These are phyloP conservation scores for Eutrema yunnanense DNA, from an alignment of 345 rosid species.

Conservation along the genomic window DNA sequence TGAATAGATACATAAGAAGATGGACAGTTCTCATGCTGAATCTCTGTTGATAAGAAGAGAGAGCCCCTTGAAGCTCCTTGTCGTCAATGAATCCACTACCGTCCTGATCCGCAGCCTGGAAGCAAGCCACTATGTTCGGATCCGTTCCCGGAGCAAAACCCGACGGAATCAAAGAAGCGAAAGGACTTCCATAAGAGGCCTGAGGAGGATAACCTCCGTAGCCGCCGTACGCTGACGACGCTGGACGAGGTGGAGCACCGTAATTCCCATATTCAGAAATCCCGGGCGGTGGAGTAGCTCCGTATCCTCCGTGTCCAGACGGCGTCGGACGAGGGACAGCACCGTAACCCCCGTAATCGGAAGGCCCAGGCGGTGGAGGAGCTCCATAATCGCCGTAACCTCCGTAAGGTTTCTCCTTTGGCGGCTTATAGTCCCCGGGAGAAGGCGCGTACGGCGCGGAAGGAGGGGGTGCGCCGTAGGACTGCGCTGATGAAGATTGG, in stretches of 20 bases:
- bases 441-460: constrained; percentile 40
- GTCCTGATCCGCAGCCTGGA: constrained; percentile 80
- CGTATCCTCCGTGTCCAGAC: constrained; percentile 29
- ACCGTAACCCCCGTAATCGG: constrained; percentile 30
- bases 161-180: constrained; percentile 67
- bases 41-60: constrained; percentile 70
- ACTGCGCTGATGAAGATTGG: constrained; percentile 13
- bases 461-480: constrained; percentile 37
- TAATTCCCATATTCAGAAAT: constrained; percentile 29
- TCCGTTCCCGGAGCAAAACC: constrained; percentile 86
- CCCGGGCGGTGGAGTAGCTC: constrained; percentile 29
- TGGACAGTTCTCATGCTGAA: constrained; percentile 88
- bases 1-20: constrained; percentile 82
- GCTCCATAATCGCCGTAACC: constrained; percentile 53
- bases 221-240: constrained; percentile 33
- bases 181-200: constrained; percentile 52
- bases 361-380: constrained; percentile 18
- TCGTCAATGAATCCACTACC: constrained; percentile 88
- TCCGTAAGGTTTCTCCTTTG: constrained; percentile 52
- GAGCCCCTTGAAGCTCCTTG: constrained; percentile 79
- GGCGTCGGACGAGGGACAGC: constrained; percentile 28
- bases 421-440: constrained; percentile 50
- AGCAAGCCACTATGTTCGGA: constrained; percentile 71
- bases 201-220: constrained; percentile 32
- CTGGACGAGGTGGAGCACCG: constrained; percentile 36